These are phyloP conservation scores for Suhomyces yuchorum DNA, from an alignment of 1,139 yeast genomes.

Conservation along the genomic window DNA sequence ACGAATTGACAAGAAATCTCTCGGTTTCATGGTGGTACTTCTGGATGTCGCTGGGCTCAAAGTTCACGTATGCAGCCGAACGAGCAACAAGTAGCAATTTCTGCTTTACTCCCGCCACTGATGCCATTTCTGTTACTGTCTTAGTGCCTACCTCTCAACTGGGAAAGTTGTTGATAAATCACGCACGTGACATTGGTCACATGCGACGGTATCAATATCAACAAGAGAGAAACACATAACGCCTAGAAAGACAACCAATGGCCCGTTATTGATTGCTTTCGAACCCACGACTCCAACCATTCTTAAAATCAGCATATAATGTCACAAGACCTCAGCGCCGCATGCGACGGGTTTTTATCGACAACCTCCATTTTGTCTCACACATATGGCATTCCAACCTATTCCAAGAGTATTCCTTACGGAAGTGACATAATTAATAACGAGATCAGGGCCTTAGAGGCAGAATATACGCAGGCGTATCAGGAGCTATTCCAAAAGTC, in stretches of 20 bases:
- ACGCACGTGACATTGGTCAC: not conserved
- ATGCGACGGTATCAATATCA: not conserved
- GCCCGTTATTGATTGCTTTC: too few relatives aligned
- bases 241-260: too few relatives aligned
- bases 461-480: conserved; percentile 26
- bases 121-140: conserved; percentile 4
- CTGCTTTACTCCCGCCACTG: conserved; percentile 16
- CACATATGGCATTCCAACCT: conserved; percentile 31
- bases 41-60: conserved; percentile 21
- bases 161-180: not conserved
- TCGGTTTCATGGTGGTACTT: conserved; percentile 23
- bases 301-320: too few relatives aligned
- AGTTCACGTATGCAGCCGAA: conserved; percentile 21
- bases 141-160: not conserved
- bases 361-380: conserved; percentile 29
- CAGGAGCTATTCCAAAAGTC: conserved; percentile 27
- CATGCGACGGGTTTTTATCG: conserved; percentile 26
- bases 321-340: conserved; percentile 19
- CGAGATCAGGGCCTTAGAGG: conserved; percentile 21
- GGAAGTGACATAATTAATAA: conserved; percentile 1
- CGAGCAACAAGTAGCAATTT: conserved; percentile 23
- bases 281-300: too few relatives aligned
- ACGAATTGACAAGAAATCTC: conserved; percentile 30
- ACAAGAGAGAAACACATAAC: too few relatives aligned
- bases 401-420: not conserved